Evolutionary conservation across 2,329 filamentous ascomycete species (phyloP), one percentile per base, ranked within the genome.

Genomic region (Nothomitra cinnamomea): DNA sequence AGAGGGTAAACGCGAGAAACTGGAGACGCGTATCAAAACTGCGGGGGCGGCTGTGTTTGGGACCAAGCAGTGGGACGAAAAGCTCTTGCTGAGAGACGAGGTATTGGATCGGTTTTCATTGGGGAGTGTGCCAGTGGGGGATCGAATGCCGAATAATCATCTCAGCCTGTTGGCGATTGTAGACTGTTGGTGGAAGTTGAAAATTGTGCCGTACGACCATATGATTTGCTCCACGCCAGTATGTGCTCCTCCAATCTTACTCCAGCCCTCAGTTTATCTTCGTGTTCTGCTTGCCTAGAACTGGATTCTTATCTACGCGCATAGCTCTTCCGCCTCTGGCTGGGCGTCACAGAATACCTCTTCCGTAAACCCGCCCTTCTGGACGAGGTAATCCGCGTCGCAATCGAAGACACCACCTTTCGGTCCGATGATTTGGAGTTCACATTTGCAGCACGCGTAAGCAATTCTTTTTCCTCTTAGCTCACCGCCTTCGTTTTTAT

Each of bases 141-240:
- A 82, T 62, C 72, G 75, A 56, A 78, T 87, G 19, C 87, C 84
- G 53, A 98, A 98, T 70, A 98, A 92, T 65, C 94, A 98, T 67
- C 76, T 98, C 28, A 89, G 83, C 65, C 74, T 98, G 55, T 76
- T 98, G 45, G 92, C 89, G 48, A 98, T 98, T 79, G 94, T 96
- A 43, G 92, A 98, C 70, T 96, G 90, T 70, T 98, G 92, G 92
- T 92, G 86, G 64, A 86, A 87, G 60, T 76, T 96, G 47, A 85
- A 82, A 35, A 98, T 95, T 61, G 85, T 94, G 49, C 92, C 92
- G 0, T 98, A 98, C 67, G 90, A 98, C 68, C 94, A 98, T 72
- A 98, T 98, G 89, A 94, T 98, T 60, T 98, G 92, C 72, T 95
- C 88, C 53, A 98, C 92, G 40, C 92, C 92, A 50, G 78, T 82